Evolutionary conservation across 305 asterid genomes (phyloP).

Genomic region (Fraxinus xanthoxyloides): DNA sequence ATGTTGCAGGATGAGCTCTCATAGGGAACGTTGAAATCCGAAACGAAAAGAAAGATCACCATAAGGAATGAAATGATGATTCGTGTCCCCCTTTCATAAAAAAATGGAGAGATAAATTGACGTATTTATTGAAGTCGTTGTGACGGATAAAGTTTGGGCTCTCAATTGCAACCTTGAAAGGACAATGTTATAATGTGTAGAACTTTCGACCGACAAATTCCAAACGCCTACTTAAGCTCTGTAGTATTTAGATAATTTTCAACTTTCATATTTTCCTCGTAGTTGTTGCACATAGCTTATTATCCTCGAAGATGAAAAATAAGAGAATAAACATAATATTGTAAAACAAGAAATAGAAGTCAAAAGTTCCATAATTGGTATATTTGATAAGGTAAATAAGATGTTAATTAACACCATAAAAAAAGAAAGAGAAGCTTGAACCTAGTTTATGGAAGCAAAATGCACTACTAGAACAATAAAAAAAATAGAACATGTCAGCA

Average conservation of each 20-base stretch:
- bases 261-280: neutral
- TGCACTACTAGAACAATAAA: neutral
- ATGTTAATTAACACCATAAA: no score
- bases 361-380: neutral
- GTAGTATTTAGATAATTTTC: neutral
- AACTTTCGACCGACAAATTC: neutral
- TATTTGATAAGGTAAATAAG: no score
- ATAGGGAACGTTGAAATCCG: neutral
- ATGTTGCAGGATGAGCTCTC: neutral
- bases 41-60: neutral
- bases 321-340: no score
- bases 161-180: neutral
- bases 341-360: neutral
- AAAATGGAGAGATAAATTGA: neutral
- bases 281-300: neutral
- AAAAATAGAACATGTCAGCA: neutral
- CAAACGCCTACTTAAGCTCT: neutral
- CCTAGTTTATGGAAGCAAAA: neutral
- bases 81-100: neutral
- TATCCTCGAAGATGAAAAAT: neutral
- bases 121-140: neutral
- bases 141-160: neutral
- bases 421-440: neutral
- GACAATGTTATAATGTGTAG: neutral
- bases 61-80: neutral